Evolutionary conservation across 805 yeast species (phyloP), one percentile per base, ranked within the genome.

Genomic region (Huiozyma naganishii): DNA sequence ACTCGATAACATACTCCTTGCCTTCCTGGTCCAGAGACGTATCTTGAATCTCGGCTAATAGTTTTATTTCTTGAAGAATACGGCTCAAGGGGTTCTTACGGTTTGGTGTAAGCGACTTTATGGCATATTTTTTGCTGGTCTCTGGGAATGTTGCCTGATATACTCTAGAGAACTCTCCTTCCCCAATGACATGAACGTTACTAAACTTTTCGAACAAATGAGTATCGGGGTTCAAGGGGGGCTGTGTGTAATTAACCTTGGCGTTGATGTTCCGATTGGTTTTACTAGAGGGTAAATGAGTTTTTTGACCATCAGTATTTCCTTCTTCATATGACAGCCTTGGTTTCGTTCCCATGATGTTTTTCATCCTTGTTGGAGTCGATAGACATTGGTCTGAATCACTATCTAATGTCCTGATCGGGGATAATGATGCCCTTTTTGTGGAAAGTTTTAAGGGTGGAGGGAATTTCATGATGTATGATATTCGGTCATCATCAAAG

Each of bases 91-190:
- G 51, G 42, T 55, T 59, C 36, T 52, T 47, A 44, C 58, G 58
- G 34, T 53, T 59, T 30, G 77, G 75, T 55, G 83, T 86, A 28
- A 92, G 78, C 46, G 95, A 72, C 63, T 92, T 92, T 42, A 92
- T 92, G 0, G 97, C 97, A 61, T 79, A 87, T 54, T 76, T 59
- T 43, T 54, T 59, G 13, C 60, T 79, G 40, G 74, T 72, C 42
- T 72, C 70, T 47, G 79, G 79, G 55, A 79, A 83, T 11, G 77
- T 71, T 37, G 90, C 90, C 48, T 83, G 83, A 62, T 79, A 92
- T 12, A 94, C 98, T 23, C 77, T 70, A 2, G 96, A 87, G 56
- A 92, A 92, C 61, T 87, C 95, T 27, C 98, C 97, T 32, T 74
- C 69, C 2, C 95, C 95, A 23, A 90, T 67, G 38, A 80, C 65